Conservation (phyloP, 192 early-diverging fungal genomes). For the Gamsiella multidivaricata region DNA sequence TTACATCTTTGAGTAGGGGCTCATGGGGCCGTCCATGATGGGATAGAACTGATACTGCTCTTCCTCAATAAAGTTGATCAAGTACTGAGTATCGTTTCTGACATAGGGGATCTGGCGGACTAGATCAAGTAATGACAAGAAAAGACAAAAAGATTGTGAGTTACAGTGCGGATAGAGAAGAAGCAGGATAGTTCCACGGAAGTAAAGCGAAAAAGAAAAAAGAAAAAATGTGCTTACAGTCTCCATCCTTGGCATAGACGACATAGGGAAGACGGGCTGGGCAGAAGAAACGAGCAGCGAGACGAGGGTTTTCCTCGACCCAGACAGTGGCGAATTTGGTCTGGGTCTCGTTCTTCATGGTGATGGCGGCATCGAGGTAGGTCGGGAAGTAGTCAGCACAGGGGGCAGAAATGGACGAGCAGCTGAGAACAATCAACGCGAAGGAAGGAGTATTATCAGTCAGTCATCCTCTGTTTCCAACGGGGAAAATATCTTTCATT, state of each 20-base stretch:
- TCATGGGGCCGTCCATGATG: constrained; percentile 31
- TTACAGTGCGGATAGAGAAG: not conserved
- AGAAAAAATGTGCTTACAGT: constrained; percentile 15
- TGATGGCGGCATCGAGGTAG: constrained; percentile 35
- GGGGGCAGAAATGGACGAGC: constrained; percentile 14
- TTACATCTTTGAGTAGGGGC: constrained; percentile 49
- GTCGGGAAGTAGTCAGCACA: constrained; percentile 51
- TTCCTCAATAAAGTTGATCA: constrained; percentile 50
- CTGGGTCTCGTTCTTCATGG: constrained; percentile 35
- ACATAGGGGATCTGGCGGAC: constrained; percentile 51
- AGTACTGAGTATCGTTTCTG: constrained; percentile 48
- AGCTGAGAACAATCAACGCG: constrained; percentile 9
- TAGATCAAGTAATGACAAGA: constrained; percentile 4
- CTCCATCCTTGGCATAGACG: constrained; percentile 52
- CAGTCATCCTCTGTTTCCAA: not conserved
- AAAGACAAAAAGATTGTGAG: not conserved
- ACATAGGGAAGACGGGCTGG: constrained; percentile 49
- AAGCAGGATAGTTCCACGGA: not conserved
- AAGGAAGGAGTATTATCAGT: not conserved
- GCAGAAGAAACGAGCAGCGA: constrained; percentile 45
- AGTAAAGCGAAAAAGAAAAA: not conserved
- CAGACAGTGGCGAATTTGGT: constrained; percentile 40
- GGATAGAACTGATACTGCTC: constrained; percentile 43
- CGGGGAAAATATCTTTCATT: not conserved
- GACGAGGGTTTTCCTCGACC: constrained; percentile 43